phyloP scores from a whole-genome alignment of 1,284 basidiomycete species.

The Ganoderma multipileum region DNA sequence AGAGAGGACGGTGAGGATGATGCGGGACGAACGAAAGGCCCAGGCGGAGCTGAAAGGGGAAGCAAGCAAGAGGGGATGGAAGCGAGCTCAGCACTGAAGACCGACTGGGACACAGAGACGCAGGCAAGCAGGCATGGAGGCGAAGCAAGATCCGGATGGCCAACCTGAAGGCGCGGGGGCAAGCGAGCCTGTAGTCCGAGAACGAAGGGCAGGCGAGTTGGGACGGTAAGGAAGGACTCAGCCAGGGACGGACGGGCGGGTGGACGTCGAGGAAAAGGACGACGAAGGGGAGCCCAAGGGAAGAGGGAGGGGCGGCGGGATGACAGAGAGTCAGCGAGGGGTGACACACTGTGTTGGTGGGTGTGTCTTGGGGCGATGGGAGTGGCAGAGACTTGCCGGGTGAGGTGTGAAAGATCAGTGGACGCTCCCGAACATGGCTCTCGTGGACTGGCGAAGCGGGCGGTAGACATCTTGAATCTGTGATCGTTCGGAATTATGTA shows the following conservation, averaged over 20 bases:
- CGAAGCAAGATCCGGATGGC: background rate
- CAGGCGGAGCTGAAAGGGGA: background rate
- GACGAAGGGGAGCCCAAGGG: background rate
- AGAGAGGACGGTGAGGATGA: background rate
- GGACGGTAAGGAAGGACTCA: constrained; percentile 19
- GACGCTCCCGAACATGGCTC: background rate
- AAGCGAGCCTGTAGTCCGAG: background rate
- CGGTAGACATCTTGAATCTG: background rate
- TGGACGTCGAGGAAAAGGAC: constrained; percentile 3
- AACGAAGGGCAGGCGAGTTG: constrained; percentile 22
- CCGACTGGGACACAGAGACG: background rate
- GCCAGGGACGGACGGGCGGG: background rate
- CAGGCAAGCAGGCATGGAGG: constrained; percentile 4
- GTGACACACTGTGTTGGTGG: background rate
- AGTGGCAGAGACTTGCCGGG: background rate
- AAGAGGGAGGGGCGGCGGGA: constrained; percentile 1
- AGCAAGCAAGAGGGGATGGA: background rate
- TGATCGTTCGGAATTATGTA: background rate
- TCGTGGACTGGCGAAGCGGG: background rate
- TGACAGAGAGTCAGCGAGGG: background rate
- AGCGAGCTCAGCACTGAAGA: constrained; percentile 1
- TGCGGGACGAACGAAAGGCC: background rate
- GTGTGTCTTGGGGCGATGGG: background rate
- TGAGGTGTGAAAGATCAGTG: background rate
- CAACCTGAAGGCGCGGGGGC: constrained; percentile 1